Evolutionary conservation across 805 yeast genomes (phyloP).

Genomic region (Kazachstania africana): DNA sequence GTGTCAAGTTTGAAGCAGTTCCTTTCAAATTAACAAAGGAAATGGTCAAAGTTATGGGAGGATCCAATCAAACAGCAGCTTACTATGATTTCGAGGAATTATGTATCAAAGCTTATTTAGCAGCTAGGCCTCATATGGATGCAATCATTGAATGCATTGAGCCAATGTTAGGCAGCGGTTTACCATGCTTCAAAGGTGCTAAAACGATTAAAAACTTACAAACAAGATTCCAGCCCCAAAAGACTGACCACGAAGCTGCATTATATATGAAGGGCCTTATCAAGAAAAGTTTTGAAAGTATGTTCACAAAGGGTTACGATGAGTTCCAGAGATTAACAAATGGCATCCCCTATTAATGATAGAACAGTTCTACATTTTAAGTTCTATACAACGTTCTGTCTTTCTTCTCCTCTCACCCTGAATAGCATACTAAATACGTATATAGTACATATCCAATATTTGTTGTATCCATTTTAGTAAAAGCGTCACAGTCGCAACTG

Average conservation of each 20-base stretch:
- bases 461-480: too few species aligned
- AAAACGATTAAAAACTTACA: conserved; percentile 70
- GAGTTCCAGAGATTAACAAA: conserved; percentile 94
- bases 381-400: too few species aligned
- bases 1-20: conserved; percentile 95
- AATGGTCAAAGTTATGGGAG: conserved; percentile 96
- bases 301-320: conserved; percentile 89
- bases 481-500: too few species aligned
- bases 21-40: conserved; percentile 94
- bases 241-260: conserved; percentile 79
- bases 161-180: conserved; percentile 91
- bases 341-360: conserved; percentile 77
- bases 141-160: conserved; percentile 71
- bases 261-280: conserved; percentile 62
- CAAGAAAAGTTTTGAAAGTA: conserved; percentile 71
- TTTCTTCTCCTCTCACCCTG: too few species aligned
- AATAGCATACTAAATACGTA: too few species aligned
- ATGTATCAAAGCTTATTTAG: conserved; percentile 83
- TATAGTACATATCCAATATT: too few species aligned
- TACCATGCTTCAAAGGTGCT: conserved; percentile 86
- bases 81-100: conserved; percentile 90
- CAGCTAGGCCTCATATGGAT: conserved; percentile 81
- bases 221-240: conserved; percentile 68
- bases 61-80: conserved; percentile 70
- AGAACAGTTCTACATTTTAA: too few species aligned